Percentiles rank a stretch among this genome's conserved stretches.
phyloP scores from a whole-genome alignment of 257 asterid genomes.

The Datura wrightii region DNA sequence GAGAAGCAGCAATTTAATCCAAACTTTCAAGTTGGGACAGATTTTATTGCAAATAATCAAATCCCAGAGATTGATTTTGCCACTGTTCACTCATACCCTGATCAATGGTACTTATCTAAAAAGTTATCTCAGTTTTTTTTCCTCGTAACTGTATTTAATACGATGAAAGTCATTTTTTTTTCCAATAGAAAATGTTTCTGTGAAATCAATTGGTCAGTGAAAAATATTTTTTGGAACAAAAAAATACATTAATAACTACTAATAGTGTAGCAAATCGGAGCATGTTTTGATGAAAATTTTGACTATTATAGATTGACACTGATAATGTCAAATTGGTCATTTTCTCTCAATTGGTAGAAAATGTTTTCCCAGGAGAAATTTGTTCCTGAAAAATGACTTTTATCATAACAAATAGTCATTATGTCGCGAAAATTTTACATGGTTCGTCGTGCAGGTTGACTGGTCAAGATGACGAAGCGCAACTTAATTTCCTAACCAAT shows the following conservation, averaged over 20 bases:
- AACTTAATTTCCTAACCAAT: slow-evolving; percentile 53
- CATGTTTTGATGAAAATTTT: not conserved
- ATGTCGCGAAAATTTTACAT: not conserved
- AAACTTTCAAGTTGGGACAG: slow-evolving; percentile 60
- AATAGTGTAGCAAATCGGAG: no score
- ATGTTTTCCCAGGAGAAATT: not conserved
- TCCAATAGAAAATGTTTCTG: not conserved
- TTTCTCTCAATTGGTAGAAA: not conserved
- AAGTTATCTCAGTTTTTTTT: not conserved
- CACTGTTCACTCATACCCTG: slow-evolving; percentile 71
- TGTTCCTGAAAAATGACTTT: not conserved
- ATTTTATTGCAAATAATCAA: slow-evolving; percentile 64
- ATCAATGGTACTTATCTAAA: slow-evolving; percentile 50
- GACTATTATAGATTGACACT: not conserved
- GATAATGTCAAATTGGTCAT: not conserved
- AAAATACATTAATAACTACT: not conserved
- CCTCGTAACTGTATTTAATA: not conserved
- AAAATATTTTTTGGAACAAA: not conserved
- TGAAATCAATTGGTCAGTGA: not conserved
- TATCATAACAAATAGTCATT: not conserved
- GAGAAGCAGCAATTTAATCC: slow-evolving; percentile 47
- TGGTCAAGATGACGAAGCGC: slow-evolving; percentile 50
- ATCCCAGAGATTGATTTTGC: slow-evolving; percentile 66
- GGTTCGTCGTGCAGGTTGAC: slow-evolving; percentile 42
- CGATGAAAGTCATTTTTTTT: not conserved